Percentiles rank a stretch among this genome's conserved stretches.
Conservation (phyloP, 805 yeast species). For the Yamadazyma nakazawae region DNA sequence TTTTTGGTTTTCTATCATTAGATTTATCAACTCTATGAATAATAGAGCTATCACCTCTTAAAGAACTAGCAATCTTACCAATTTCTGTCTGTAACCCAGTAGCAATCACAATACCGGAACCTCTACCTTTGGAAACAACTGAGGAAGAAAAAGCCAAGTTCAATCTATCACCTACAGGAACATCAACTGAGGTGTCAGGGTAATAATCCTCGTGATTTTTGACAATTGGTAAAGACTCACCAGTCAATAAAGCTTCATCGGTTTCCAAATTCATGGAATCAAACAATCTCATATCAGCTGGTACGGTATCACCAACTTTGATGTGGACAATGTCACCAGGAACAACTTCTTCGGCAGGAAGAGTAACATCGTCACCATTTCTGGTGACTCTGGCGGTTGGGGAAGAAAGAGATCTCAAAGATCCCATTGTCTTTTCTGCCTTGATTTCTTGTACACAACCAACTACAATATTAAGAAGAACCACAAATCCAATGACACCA, state of each 20-base stretch:
- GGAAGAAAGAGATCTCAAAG: constrained; percentile 44
- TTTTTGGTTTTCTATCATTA: constrained; percentile 33
- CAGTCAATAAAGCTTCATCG: constrained; percentile 44
- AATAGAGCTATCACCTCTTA: constrained; percentile 21
- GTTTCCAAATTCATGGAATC: constrained; percentile 37
- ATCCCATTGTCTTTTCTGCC: constrained; percentile 51
- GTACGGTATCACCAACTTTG: constrained; percentile 41
- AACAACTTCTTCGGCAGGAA: constrained; percentile 42
- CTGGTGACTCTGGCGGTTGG: constrained; percentile 47
- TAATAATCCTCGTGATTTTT: constrained; percentile 35
- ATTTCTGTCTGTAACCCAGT: constrained; percentile 41
- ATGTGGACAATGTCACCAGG: constrained; percentile 44
- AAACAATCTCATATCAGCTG: constrained; percentile 40
- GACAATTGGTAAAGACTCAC: constrained; percentile 34
- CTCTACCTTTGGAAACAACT: constrained; percentile 41
- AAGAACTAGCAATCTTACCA: constrained; percentile 39
- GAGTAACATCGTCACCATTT: constrained; percentile 33
- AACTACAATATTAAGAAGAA: constrained; percentile 44
- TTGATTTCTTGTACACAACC: constrained; percentile 50
- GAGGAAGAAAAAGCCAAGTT: constrained; percentile 36
- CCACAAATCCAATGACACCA: constrained; percentile 46
- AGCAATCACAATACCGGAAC: constrained; percentile 35
- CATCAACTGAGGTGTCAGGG: constrained; percentile 31
- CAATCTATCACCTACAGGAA: constrained; percentile 36
- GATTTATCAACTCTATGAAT: constrained; percentile 34